Conservation (phyloP, 352 stramenopile genomes). For the Phytopythium litorale region DNA sequence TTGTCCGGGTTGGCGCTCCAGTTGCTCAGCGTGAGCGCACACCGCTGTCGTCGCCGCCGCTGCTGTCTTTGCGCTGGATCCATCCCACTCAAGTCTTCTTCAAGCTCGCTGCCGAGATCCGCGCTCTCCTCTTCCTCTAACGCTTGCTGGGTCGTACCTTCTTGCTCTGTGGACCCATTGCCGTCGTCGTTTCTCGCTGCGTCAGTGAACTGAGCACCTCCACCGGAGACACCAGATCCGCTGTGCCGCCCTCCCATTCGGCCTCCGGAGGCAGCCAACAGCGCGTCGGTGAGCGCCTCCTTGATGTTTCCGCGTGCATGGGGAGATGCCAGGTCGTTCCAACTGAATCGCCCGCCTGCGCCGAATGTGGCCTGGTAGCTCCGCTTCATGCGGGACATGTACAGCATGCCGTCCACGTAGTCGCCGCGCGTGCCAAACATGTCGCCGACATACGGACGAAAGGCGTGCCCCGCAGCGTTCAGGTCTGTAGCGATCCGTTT, state of each 20-base stretch:
- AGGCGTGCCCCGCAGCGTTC: slow-evolving; percentile 29
- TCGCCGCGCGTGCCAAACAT: slow-evolving; percentile 78
- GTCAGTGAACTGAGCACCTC: neutral
- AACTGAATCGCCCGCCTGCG: neutral
- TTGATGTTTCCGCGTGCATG: slow-evolving; percentile 6
- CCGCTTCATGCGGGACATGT: slow-evolving; percentile 86
- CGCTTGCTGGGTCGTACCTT: neutral
- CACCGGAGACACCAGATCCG: neutral
- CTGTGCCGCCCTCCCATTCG: slow-evolving; percentile 3
- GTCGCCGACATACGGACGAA: slow-evolving; percentile 70
- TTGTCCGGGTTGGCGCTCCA: slow-evolving; percentile 88
- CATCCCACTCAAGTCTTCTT: slow-evolving; percentile 1
- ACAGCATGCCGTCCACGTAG: slow-evolving; percentile 84
- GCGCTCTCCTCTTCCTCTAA: neutral
- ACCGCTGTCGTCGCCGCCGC: slow-evolving; percentile 52
- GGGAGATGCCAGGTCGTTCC: neutral
- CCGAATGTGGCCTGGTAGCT: slow-evolving; percentile 49
- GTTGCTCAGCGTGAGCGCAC: slow-evolving; percentile 81
- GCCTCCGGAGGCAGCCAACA: neutral
- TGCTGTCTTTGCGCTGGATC: slow-evolving; percentile 24
- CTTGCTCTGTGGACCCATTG: no score
- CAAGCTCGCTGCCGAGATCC: neutral
- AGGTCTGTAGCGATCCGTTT: slow-evolving; percentile 31
- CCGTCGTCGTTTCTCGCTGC: neutral
- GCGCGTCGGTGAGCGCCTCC: slow-evolving; percentile 6